These are phyloP conservation scores for Fusarium fujikuroi DNA, from an alignment of 2,329 filamentous ascomycete species.

Conservation along the genomic window DNA sequence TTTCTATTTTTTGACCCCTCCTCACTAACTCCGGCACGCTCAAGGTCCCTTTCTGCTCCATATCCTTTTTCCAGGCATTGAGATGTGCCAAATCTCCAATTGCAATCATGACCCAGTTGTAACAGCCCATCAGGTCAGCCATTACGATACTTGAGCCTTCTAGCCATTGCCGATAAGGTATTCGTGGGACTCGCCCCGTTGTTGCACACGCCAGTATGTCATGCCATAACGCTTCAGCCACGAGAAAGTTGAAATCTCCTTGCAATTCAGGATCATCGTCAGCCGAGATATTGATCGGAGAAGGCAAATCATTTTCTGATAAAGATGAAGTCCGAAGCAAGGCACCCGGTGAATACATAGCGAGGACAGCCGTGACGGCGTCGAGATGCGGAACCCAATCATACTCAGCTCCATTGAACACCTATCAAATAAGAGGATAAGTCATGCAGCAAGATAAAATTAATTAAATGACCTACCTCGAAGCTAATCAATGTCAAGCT, in stretches of 20 bases:
- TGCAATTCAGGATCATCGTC: no score
- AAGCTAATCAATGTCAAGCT: background rate
- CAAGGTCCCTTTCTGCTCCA: background rate
- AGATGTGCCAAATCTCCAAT: background rate
- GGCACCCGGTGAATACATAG: background rate
- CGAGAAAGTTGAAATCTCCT: background rate
- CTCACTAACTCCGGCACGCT: background rate
- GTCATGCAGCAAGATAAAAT: background rate
- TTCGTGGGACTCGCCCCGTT: background rate
- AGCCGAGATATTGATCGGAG: background rate
- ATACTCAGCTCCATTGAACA: background rate
- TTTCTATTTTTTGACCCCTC: background rate
- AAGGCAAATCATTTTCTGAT: background rate
- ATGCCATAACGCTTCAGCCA: background rate
- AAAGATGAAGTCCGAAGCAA: background rate
- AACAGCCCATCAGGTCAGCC: background rate
- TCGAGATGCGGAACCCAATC: background rate
- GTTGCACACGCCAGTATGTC: background rate
- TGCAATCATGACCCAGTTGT: background rate
- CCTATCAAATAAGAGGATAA: accelerated
- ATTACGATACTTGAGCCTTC: background rate
- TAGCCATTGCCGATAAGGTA: background rate
- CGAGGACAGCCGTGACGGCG: background rate
- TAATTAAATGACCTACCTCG: background rate
- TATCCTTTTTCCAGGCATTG: background rate